Evolutionary conservation across 768 basidiomycete species (phyloP), one percentile per base, ranked within the genome.

Genomic region (Boletus subparvulus): DNA sequence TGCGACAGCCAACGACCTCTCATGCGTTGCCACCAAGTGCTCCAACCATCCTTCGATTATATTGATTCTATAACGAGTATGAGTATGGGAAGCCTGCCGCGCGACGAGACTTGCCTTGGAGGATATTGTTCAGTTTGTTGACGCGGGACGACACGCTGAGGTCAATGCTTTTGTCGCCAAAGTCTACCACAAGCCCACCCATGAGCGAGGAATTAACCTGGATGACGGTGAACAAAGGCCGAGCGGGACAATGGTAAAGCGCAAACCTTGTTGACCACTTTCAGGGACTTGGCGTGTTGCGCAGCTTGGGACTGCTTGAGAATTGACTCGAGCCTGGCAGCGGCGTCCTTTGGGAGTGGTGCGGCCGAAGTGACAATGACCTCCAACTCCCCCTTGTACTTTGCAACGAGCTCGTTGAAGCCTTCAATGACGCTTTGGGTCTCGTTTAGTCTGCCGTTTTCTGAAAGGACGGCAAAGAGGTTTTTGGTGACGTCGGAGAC

Each of bases 131-230:
- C 70, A 98, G 84, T 76, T 94, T 96, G 72, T 87, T 96, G 67
- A 98, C 93, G 52, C 92, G 91, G 35, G 92, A 93, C 47, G 86
- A 87, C 54, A 96, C 94, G 65, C 92, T 95, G 56, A 98, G 83
- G 77, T 99, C 97, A 66, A 99, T 90, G 51, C 93, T 94, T 81
- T 96, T 96, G 80, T 98, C 97, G 61, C 94, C 96, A 69, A 99
- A 94, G 77, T 99, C 97, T 47, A 99, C 88, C 58, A 98, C 81
- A 56, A 98, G 73, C 49, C 97, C 97, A 55, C 96, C 97, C 60
- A 98, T 76, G 55, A 98, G 78, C n/a, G 84, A 77, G 43, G 94
- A 86, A 79, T 98, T 94, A 68, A 98, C 90, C 94, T 96, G 58
- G 32, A 59, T 43, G 52, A 56, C 33, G 50, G 49, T 63, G 52